phyloP scores from a whole-genome alignment of 108 stramenopile species.

The Licmophora abbreviata region DNA sequence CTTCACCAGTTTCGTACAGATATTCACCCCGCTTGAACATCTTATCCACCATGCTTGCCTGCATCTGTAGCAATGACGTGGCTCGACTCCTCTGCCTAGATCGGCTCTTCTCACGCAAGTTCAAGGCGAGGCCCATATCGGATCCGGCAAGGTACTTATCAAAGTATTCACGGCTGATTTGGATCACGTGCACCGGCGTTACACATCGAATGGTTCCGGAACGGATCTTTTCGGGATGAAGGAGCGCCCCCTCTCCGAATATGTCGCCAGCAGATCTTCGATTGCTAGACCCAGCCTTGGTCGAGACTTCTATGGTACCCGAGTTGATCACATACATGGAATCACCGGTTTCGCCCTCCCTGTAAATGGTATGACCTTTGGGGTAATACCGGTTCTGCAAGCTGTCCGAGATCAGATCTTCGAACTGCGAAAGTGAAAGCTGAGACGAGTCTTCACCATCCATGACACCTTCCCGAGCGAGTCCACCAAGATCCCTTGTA shows the following conservation, averaged over 20 bases:
- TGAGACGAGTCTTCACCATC: constrained; percentile 27
- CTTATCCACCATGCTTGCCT: constrained; percentile 21
- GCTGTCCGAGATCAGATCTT: constrained; percentile 50
- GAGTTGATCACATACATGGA: constrained; percentile 73
- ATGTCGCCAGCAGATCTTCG: constrained; percentile 44
- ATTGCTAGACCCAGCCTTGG: constrained; percentile 49
- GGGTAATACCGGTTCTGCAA: constrained; percentile 63
- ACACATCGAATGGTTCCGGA: constrained; percentile 51
- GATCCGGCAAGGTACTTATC: constrained; percentile 57
- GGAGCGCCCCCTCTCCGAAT: constrained; percentile 62
- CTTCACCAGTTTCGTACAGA: constrained; percentile 31
- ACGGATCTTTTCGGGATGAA: constrained; percentile 33
- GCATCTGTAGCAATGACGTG: constrained; percentile 36
- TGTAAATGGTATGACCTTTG: constrained; percentile 52
- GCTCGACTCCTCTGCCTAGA: constrained; percentile 38
- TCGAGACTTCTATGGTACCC: constrained; percentile 51
- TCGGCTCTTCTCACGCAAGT: constrained; percentile 32
- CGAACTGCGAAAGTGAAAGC: constrained; percentile 44
- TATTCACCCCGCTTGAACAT: constrained; percentile 18
- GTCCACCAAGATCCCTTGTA: constrained; percentile 11
- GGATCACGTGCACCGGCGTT: constrained; percentile 64
- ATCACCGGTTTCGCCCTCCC: constrained; percentile 56
- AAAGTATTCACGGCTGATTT: constrained; percentile 63
- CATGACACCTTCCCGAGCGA: neutral
- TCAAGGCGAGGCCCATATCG: constrained; percentile 14